Evolutionary conservation across 2,329 filamentous ascomycete species (phyloP), one percentile per base, ranked within the genome.

Genomic region (Claviceps purpurea): DNA sequence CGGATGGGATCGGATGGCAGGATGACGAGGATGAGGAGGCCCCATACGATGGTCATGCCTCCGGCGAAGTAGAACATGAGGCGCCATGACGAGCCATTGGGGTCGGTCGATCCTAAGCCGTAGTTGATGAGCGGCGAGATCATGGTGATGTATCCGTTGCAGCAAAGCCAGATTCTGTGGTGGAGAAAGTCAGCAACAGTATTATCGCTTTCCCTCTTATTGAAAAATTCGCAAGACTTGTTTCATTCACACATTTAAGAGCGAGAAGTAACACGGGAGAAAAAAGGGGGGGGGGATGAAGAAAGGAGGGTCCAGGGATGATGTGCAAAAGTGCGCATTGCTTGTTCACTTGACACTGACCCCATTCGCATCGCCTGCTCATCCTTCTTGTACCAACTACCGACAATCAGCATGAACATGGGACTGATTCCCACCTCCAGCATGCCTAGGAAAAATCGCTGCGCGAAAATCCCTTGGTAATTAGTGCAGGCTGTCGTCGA

Each of bases 1-100:
- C 74, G 82, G 41, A 78, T 73, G 0, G 81, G 81, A 2, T 75
- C 71, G 59, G 87, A 79, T 0, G 83, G 77, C 2, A 87, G 69
- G 44, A 79, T 61, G 56, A 78, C 74, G 65, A 76, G 75, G 10
- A 77, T 76, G 2, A 74, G 62, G 5, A 81, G 61, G 0, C 51
- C 78, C 74, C 77, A 80, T 18, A 67, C 60, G 22, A 73, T 64
- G 34, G 77, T 77, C 53, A 81, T 70, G 57, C 75, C 73, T 0
- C 77, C 72, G 58, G 80, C 78, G 53, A 82, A 78, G n/a, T 81
- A 57, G 64, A 79, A 83, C 37, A 80, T 71, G 53, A 77, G 77
- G 70, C 75, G 76, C 76, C 76, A 80, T 30, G 67, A 62, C 0
- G 69, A 66, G 7, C 78, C 66, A 8, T 70, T 18, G 38, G 34